Percentiles rank a stretch among this genome's conserved stretches.
Evolutionary conservation across 2,329 filamentous ascomycete species (phyloP).

Genomic region (Septoria linicola): DNA sequence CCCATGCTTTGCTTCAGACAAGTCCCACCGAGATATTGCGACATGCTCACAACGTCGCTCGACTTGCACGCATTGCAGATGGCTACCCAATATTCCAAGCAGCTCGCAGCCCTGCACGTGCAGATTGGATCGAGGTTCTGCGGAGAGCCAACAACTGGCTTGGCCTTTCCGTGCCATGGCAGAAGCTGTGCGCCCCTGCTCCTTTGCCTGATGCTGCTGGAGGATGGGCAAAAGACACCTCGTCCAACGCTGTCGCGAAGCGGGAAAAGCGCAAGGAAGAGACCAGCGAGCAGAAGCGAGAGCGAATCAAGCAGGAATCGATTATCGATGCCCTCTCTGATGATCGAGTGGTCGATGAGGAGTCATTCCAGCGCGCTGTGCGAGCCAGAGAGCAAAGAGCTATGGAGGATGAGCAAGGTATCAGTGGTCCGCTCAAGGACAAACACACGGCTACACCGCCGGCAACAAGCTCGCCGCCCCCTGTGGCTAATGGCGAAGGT

Average conservation of each 20-base stretch:
- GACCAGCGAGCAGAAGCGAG: constrained; percentile 56
- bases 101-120: constrained; percentile 67
- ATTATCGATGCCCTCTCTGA: constrained; percentile 67
- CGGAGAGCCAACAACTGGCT: constrained; percentile 69
- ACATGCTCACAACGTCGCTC: constrained; percentile 78
- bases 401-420: constrained; percentile 56
- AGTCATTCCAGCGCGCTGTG: constrained; percentile 63
- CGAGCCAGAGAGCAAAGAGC: constrained; percentile 58
- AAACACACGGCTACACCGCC: constrained; percentile 19
- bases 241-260: constrained; percentile 25
- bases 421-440: constrained; percentile 38
- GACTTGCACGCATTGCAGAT: constrained; percentile 70
- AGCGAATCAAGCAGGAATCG: constrained; percentile 62
- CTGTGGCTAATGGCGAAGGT: constrained; percentile 11
- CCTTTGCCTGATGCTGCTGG: constrained; percentile 42
- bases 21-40: constrained; percentile 73
- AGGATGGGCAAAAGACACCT: constrained; percentile 36
- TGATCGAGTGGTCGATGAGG: constrained; percentile 66
- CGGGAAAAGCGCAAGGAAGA: constrained; percentile 36
- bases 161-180: constrained; percentile 64
- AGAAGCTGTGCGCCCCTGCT: constrained; percentile 61
- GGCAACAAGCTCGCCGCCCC: constrained; percentile 11
- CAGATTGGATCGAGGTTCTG: constrained; percentile 78
- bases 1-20: constrained; percentile 77
- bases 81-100: constrained; percentile 79